Evolutionary conservation across 495 filamentous ascomycete species (phyloP).

Genomic region (Pseudevernia furfuracea): DNA sequence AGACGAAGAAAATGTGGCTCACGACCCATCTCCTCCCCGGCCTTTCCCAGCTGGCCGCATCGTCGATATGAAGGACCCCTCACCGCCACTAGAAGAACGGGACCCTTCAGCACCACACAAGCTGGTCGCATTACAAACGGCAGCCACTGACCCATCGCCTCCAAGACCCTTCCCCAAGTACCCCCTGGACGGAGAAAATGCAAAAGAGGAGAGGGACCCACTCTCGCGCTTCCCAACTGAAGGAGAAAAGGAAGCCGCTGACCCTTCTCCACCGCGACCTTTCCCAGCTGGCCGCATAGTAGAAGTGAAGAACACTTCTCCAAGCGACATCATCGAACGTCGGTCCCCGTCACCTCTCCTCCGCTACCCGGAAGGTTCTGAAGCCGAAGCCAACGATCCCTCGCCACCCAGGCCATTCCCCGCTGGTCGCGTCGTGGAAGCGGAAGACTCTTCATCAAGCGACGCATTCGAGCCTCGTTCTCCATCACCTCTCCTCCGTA

Average conservation of each 20-base stretch:
- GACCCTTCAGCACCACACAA: neutral
- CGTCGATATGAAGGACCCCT: no score
- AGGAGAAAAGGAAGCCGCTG: neutral
- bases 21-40: no score
- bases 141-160: neutral
- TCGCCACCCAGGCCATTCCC: neutral
- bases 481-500: neutral
- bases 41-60: no score
- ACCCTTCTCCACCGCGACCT: neutral
- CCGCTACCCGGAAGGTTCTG: neutral
- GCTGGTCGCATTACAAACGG: neutral
- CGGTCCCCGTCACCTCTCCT: neutral
- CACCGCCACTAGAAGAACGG: neutral
- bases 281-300: neutral
- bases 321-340: neutral
- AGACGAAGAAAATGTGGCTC: no score
- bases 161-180: neutral
- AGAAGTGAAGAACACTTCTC: neutral
- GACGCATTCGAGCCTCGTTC: neutral
- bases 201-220: neutral
- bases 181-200: neutral
- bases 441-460: neutral
- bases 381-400: neutral
- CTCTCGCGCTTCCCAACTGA: neutral
- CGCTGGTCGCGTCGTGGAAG: neutral